A percentile compares a stretch with the other conserved stretches of the same genome.
Conservation (phyloP, 352 stramenopile genomes). For the Phytophthora ohioensis region DNA sequence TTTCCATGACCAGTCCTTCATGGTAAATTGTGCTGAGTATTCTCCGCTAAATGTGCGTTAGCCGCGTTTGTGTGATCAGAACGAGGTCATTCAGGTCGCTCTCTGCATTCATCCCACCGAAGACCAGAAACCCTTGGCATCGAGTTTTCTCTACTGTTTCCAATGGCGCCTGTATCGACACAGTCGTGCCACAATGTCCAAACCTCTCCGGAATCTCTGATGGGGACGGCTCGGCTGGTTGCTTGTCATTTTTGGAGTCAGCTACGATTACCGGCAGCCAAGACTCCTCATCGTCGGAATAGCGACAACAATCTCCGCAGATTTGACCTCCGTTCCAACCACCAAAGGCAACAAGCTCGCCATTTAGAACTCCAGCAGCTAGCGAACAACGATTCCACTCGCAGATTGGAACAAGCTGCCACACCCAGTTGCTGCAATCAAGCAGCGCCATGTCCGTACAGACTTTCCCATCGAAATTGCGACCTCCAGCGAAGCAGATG, state of each 20-base stretch:
- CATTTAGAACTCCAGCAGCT: conserved; percentile 37
- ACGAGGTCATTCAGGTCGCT: conserved; percentile 53
- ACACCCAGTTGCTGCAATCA: conserved; percentile 46
- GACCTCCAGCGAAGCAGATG: conserved; percentile 59
- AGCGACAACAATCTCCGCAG: conserved; percentile 51
- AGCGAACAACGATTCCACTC: conserved; percentile 69
- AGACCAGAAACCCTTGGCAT: conserved; percentile 51
- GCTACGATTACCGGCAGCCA: conserved; percentile 37
- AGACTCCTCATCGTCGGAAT: conserved; percentile 54
- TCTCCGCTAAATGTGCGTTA: not conserved
- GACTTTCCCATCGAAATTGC: conserved; percentile 58
- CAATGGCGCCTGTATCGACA: conserved; percentile 13
- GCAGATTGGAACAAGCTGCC: conserved; percentile 62
- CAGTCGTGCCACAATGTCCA: conserved; percentile 51
- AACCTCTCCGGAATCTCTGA: conserved; percentile 43
- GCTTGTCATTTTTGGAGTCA: conserved; percentile 6
- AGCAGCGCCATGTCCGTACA: conserved; percentile 71
- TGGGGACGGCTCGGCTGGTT: not conserved
- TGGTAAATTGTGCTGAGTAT: not conserved
- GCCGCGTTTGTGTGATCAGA: conserved; percentile 23
- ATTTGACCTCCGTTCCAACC: conserved; percentile 62
- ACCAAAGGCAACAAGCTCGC: conserved; percentile 55
- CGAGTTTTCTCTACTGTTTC: conserved; percentile 8
- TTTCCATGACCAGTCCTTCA: too few relatives aligned
- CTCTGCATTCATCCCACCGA: conserved; percentile 67